Conservation (phyloP, 169 alveolate species). For the Cryptosporidium canis region DNA sequence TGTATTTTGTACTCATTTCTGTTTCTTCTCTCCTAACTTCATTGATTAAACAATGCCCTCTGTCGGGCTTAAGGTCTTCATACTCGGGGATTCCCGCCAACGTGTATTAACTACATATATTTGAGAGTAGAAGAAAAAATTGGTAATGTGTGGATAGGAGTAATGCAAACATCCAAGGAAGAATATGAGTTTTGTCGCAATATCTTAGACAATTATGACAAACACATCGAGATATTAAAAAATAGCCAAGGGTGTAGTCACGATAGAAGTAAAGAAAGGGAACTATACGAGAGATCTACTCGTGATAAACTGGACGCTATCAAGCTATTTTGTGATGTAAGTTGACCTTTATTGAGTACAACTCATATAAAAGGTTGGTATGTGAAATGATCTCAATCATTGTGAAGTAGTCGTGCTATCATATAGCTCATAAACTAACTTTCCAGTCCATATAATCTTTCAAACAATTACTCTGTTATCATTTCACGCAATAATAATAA, state of each 20-base stretch:
- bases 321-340: slow-evolving; percentile 54
- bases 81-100: slow-evolving; percentile 3
- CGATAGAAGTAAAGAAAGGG: slow-evolving; percentile 68
- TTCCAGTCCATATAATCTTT: not conserved
- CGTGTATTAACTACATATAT: not conserved
- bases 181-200: slow-evolving; percentile 26
- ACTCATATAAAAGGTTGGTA: not conserved
- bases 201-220: slow-evolving; percentile 15
- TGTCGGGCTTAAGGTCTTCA: no score
- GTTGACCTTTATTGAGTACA: not conserved
- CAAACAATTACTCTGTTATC: no score
- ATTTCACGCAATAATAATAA: not conserved
- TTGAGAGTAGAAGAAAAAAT: not conserved
- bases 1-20: no score
- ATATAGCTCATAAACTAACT: not conserved
- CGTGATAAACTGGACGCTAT: slow-evolving; percentile 58
- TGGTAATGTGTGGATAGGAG: not conserved
- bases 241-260: slow-evolving; percentile 27
- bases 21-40: not conserved
- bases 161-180: slow-evolving; percentile 22
- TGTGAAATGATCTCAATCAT: not conserved
- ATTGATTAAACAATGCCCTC: no score
- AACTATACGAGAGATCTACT: slow-evolving; percentile 50
- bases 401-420: not conserved
- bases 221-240: not conserved